Conservation (phyloP, 495 filamentous ascomycete species). For the Podospora australis region DNA sequence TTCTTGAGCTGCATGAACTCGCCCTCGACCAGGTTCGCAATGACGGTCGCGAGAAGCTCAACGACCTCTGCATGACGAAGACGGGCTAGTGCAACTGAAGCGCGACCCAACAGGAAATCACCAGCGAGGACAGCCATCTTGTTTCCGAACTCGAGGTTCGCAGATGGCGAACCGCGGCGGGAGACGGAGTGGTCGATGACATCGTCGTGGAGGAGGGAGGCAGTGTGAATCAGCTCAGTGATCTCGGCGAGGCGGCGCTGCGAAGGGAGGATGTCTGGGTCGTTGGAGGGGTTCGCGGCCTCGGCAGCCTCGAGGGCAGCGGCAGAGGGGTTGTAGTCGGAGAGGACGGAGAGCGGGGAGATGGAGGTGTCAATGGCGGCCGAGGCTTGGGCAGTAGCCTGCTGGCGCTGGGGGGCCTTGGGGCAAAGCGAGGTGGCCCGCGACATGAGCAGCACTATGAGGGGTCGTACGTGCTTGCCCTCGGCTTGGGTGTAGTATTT, state of each 20-base stretch:
- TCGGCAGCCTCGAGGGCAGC: conserved; percentile 43
- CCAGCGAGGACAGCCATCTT: conserved; percentile 98
- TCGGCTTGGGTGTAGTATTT: conserved; percentile 98
- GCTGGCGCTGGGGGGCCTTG: conserved; percentile 43
- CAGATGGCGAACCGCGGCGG: conserved; percentile 74
- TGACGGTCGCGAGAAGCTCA: conserved; percentile 90
- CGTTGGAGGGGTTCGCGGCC: conserved; percentile 42
- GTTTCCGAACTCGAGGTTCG: conserved; percentile 91
- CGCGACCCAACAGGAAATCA: conserved; percentile 87
- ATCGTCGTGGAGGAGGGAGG: conserved; percentile 94
- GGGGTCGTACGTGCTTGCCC: conserved; percentile 91
- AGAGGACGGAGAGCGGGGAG: conserved; percentile 65
- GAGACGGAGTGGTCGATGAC: conserved; percentile 89
- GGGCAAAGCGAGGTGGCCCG: conserved; percentile 78
- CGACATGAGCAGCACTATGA: conserved; percentile 93
- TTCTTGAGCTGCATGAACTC: conserved; percentile 99
- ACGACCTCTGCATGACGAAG: conserved; percentile 88
- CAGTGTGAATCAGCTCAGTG: conserved; percentile 93
- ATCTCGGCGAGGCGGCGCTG: conserved; percentile 92
- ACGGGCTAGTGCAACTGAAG: conserved; percentile 87
- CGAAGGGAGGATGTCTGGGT: conserved; percentile 80
- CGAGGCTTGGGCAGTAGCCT: conserved; percentile 31
- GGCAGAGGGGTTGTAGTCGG: conserved; percentile 72
- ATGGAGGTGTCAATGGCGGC: conserved; percentile 67
- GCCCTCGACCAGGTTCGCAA: conserved; percentile 94